Base-by-base conservation (phyloP, 768 basidiomycete genomes). In the Amanita rimosa region DNA sequence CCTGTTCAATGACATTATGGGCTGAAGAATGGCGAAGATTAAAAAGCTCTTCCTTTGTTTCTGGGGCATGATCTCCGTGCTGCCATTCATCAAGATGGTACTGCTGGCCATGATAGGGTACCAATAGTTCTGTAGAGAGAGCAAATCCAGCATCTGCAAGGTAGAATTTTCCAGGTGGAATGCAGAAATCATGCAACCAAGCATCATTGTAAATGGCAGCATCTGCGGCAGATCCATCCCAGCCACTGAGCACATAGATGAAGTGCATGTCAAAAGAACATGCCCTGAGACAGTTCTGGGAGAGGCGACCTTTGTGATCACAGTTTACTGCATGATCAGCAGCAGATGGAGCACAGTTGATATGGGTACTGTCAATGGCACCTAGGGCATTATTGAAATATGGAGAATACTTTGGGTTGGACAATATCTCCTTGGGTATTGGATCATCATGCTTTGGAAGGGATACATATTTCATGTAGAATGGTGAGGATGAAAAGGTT, bases 211-310 rank as follows among this genome's bases (percentile, higher is more conserved):
- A 71, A 16, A 71, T 57, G 0, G 53, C 49, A 13, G 60, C 54
- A 61, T 73, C 67, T 3, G 68, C 57, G 3, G 59, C 58, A 31
- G 61, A 64, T 0, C 70, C 71, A 36, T 74, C 70, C 64, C 66
- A 72, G 1, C 70, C 67, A 48, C 58, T 63, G 3, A 67, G 52
- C 5, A 68, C 38, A 53, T 71, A 74, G 4, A 57, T 53, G 44
- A 73, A 72, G 1, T 45, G 33, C 24, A 71, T 45, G 27, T 58
- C 43, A 44, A 70, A 71, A 0, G 54, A 54, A 10, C 62, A 67
- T 3, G 49, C 58, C 11, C 67, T 66, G 6, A 74, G 59, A 11
- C 54, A 55, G 49, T 74, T 74, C 36, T 67, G 67, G 0, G 67
- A 58, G 4, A 72, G 47, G 14, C 0, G 7, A 2, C 42, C 42